Evolutionary conservation across 176 grass and related monocot species (phyloP).

Genomic region (Hyparrhenia diplandra): DNA sequence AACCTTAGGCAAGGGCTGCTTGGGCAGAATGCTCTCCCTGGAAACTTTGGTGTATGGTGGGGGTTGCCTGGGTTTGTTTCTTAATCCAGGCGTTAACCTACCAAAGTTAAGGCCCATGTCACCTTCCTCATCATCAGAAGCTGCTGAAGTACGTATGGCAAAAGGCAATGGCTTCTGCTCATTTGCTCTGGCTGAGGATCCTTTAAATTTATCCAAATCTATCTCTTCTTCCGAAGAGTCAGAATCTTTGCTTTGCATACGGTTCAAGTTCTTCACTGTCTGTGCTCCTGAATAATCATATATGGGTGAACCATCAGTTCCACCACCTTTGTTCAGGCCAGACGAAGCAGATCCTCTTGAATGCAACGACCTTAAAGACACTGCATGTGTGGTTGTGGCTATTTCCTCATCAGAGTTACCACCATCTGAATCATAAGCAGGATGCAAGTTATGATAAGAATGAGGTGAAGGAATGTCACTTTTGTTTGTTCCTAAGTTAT

Average conservation of each 20-base stretch:
- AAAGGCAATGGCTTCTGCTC: constrained; percentile 30
- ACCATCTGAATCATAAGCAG: constrained; percentile 82
- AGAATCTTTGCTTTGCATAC: constrained; percentile 28
- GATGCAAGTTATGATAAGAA: constrained; percentile 37
- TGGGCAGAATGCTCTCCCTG: constrained; percentile 17
- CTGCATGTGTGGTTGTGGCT: not conserved
- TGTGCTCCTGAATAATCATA: constrained; percentile 16
- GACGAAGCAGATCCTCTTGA: constrained; percentile 17
- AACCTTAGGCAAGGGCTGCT: constrained; percentile 36
- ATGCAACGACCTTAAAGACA: constrained; percentile 30
- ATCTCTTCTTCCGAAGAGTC: constrained; percentile 36
- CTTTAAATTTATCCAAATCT: constrained; percentile 10
- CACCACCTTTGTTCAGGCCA: not conserved
- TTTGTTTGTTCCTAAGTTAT: constrained; percentile 37
- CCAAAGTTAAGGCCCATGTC: constrained; percentile 48
- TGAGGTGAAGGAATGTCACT: constrained; percentile 21
- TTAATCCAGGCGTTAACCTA: constrained; percentile 77
- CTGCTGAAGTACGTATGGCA: constrained; percentile 17
- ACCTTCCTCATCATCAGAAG: constrained; percentile 40
- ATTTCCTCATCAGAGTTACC: constrained; percentile 57
- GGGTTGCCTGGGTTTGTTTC: constrained; percentile 53
- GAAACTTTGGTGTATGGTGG: constrained; percentile 42
- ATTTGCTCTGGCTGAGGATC: constrained; percentile 23
- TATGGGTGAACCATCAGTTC: constrained; percentile 14
- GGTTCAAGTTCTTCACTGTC: not conserved